Conservation (phyloP, 2,329 filamentous ascomycete genomes). For the Diaporthe ilicicola region DNA sequence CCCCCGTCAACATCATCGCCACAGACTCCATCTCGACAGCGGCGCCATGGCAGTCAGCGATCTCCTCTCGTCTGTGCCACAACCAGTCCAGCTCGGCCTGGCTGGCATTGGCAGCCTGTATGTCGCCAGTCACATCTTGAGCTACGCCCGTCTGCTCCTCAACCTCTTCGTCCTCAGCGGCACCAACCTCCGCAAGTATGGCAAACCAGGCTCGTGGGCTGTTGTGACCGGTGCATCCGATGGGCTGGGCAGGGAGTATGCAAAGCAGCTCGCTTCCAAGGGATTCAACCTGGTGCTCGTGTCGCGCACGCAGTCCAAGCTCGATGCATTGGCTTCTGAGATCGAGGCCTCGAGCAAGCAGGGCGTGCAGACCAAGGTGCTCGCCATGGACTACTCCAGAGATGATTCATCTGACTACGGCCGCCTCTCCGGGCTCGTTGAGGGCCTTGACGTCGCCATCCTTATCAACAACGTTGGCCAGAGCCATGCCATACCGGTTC, state of each 20-base stretch:
- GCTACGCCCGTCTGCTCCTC: conserved; percentile 68
- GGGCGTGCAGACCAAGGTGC: conserved; percentile 74
- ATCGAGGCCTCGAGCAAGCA: conserved; percentile 59
- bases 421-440: conserved; percentile 72
- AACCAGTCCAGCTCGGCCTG: conserved; percentile 54
- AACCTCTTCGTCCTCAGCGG: conserved; percentile 75
- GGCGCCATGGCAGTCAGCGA: conserved; percentile 38
- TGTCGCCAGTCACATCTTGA: conserved; percentile 63
- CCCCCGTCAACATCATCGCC: not conserved
- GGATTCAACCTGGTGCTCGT: conserved; percentile 96
- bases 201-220: conserved; percentile 91
- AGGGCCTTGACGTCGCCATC: conserved; percentile 82
- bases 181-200: conserved; percentile 84
- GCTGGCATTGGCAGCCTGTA: conserved; percentile 67
- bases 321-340: conserved; percentile 78
- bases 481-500: conserved; percentile 90
- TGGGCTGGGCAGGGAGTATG: conserved; percentile 96
- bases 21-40: not conserved
- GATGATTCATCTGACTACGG: conserved; percentile 84
- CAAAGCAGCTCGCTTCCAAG: conserved; percentile 85
- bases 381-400: conserved; percentile 91
- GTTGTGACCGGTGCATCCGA: conserved; percentile 95
- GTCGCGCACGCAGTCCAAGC: conserved; percentile 93
- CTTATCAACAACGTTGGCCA: conserved; percentile 97
- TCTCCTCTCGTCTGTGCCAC: conserved; percentile 51